Evolutionary conservation across 495 filamentous ascomycete genomes (phyloP), one percentile per base, ranked within the genome.

Genomic region (Jackrogersella multiformis): DNA sequence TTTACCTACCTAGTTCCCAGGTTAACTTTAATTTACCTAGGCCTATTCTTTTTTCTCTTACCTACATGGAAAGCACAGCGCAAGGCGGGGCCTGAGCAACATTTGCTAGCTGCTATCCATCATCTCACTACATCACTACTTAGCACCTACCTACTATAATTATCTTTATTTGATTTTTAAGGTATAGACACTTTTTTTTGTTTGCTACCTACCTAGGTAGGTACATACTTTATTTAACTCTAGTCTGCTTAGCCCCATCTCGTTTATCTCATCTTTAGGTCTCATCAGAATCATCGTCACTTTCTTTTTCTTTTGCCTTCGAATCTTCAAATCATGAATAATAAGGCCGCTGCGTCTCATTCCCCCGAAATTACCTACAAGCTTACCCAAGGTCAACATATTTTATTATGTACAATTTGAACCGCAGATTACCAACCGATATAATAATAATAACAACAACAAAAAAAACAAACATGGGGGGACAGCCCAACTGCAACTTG

Each of bases 281-380:
- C n/a, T 34, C 6, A 18, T 35, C 26, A n/a, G n/a, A n/a, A n/a
- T n/a, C n/a, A n/a, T 13, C 9, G 20, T 45, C 7, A 45, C 16
- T 8, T 20, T 16, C 26, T 35, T 39, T 36, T 34, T 23, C 26
- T 28, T 44, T 39, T 35, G 7, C 28, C 15, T 49, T 35, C 15
- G 18, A 16, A 12, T n/a, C 30, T 54, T 36, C 55, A 46, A 26
- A 30, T 45, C 52, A 56, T 38, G 28, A 56, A 46, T 21, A 71
- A 62, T 52, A 68, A 34, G 56, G 36, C 45, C 57, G 63, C 35
- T 41, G 21, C 46, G 38, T 58, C 34, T 48, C 38, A 67, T 67
- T 64, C 61, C 38, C n/a, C 61, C 67, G 67, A 70, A 70, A 70
- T 70, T 70, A 65, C 61, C n/a, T n/a, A n/a, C n/a, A n/a, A 61